These are phyloP conservation scores for Sphagnum tenellum DNA, from an alignment of 225 moss, liverwort and hornwort genomes.

Conservation along the genomic window DNA sequence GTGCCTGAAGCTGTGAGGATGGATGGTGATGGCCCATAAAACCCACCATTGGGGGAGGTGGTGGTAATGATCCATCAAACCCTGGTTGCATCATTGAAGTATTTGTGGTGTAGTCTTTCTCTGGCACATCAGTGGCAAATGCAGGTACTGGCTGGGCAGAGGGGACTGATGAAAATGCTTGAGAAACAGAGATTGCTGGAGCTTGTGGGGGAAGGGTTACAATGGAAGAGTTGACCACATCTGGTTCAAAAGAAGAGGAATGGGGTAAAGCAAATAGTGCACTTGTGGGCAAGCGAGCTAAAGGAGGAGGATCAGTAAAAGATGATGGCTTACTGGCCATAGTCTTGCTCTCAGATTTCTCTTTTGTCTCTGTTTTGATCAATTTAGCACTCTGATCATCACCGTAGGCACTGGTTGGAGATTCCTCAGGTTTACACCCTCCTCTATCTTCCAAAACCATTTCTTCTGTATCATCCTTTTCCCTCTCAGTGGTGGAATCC, in stretches of 20 bases:
- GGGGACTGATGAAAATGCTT: slow-evolving; percentile 19
- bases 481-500: slow-evolving; percentile 27
- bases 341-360: slow-evolving; percentile 9
- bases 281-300: slow-evolving; percentile 1
- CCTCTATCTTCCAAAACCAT: slow-evolving; percentile 23
- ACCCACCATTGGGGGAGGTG: slow-evolving; percentile 11
- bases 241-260: too few relatives aligned
- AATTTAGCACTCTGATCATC: slow-evolving; percentile 20
- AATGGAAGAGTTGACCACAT: too few relatives aligned
- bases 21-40: slow-evolving; percentile 11
- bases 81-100: slow-evolving; percentile 14
- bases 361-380: slow-evolving; percentile 12
- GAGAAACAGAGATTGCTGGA: slow-evolving; percentile 20
- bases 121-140: slow-evolving; percentile 8
- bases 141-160: slow-evolving; percentile 15
- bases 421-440: slow-evolving; percentile 22
- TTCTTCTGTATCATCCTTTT: slow-evolving; percentile 18
- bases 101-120: slow-evolving; percentile 6
- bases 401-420: slow-evolving; percentile 34
- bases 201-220: slow-evolving; percentile 16
- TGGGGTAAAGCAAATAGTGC: too few relatives aligned
- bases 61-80: slow-evolving; percentile 26
- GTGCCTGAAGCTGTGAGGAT: slow-evolving; percentile 20
- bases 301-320: slow-evolving; percentile 18
- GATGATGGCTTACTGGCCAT: slow-evolving; percentile 10